Percentiles rank a stretch among this genome's conserved stretches.
These are phyloP conservation scores for Gypsophila paniculata DNA, from an alignment of 179 eudicot species.

Conservation along the genomic window DNA sequence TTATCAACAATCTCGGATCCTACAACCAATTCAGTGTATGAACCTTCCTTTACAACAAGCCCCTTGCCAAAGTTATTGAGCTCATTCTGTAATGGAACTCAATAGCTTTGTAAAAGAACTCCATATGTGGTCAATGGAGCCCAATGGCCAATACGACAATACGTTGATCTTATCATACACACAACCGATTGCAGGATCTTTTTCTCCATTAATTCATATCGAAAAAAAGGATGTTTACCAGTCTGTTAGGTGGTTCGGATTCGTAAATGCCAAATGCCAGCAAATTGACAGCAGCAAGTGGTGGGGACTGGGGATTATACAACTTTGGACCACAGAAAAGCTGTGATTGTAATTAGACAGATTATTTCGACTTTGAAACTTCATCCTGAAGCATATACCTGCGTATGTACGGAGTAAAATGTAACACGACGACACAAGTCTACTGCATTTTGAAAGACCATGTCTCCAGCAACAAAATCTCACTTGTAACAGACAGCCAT, in stretches of 20 bases:
- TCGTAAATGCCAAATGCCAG: neutral
- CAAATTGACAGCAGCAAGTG: slow-evolving; percentile 5
- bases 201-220: neutral
- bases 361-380: neutral
- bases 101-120: no score
- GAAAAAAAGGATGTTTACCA: neutral
- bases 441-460: neutral
- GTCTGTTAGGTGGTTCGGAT: neutral
- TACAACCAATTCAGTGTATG: neutral
- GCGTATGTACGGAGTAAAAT: neutral
- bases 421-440: neutral
- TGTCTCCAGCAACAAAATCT: neutral
- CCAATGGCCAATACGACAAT: no score
- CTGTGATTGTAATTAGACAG: slow-evolving; percentile 1
- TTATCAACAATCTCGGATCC: neutral
- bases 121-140: no score
- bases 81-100: no score
- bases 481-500: neutral
- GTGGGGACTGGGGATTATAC: neutral
- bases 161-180: no score
- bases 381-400: neutral
- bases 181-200: no score
- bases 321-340: slow-evolving; percentile 15
- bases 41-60: no score
- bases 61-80: no score